Evolutionary conservation across 345 rosid species (phyloP), one percentile per base, ranked within the genome.

Genomic region (Populus davidiana): DNA sequence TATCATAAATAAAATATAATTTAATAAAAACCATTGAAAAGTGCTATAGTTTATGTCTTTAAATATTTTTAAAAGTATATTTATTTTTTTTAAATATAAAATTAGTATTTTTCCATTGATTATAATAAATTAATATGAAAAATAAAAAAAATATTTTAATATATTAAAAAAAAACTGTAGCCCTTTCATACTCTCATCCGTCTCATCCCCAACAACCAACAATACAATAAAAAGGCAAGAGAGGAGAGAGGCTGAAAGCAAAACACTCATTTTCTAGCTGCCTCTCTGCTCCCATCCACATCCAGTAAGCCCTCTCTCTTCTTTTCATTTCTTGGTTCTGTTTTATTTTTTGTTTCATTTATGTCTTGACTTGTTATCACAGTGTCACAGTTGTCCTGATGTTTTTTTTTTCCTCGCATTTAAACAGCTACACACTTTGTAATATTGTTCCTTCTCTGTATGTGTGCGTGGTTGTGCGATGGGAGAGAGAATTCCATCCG

Each of bases 401-500:
- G 13, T 20, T 79, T 44, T 4, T n/a, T 20, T 6, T 21, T 1
- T 17, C 43, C 63, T 23, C 39, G 16, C 36, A 38, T 47, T 66
- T 21, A 12, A 72, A 43, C 82, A 80, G 82, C 10, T 71, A 8
- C 44, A 63, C 6, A 68, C 69, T 9, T 69, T 41, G 56, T 49
- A 23, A 56, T 61, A n/a, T 4, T n/a, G 27, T 13, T 59, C 29
- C 56, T 63, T 44, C 35, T 49, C 27, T 47, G 20, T 27, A 13
- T 69, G 54, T 54, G 81, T 69, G 4, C 23, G 64, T 77, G 71
- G 61, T 29, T 71, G 73, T 73, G 84, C 82, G 85, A 94, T 94
- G 95, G 98, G 90, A 72, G 97, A 93, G 78, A 91, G 97, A 88
- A 93, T 94, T 83, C 85, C 85, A 66, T 88, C 93, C 0, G 95